Evolutionary conservation across 805 yeast genomes (phyloP), one percentile per base, ranked within the genome.

Genomic region (Sungouiozyma ichnusensis): DNA sequence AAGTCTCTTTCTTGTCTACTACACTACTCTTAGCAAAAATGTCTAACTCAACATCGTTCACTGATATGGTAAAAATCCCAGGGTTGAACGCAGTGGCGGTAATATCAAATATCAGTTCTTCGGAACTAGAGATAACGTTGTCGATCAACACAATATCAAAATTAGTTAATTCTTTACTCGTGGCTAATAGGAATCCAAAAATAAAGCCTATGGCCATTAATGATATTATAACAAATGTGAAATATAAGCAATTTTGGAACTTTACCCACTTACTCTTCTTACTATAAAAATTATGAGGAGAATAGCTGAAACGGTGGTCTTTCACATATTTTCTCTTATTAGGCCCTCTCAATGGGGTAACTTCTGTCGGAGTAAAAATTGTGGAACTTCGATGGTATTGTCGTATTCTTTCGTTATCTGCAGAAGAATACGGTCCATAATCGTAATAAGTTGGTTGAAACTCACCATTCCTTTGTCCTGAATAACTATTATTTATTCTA

Each of bases 1-100:
- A 77, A 0, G 95, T 87, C 50, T 81, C 80, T 6, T 68, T 66
- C 46, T 48, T 13, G 20, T 33, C 27, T 35, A 38, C 32, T 2
- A 16, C 32, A 24, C 33, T 33, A 37, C 84, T 75, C 51, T 78
- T 79, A 1, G 90, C 97, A 67, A 90, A 90, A 2, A 90, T 68
- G 58, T 90, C 97, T 35, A 90, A 61, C 49, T 85, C 90, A 8
- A 81, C 79, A 13, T 77, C 75, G 35, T 68, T 66, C 2, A 88
- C 68, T 2, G 67, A 64, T 4, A 87, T 76, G 2, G 82, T 70
- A 49, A 87, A 68, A 62, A 88, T 73, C 0, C 97, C 95, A 0
- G 96, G 96, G 58, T 90, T 90, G 52, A 80, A 76, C 0, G 94
- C 94, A 45, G 77, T 81, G 17, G 86, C 75, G 2, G 76, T 73